Evolutionary conservation across 1,284 basidiomycete genomes (phyloP).

Genomic region (Ganoderma lingzhi): DNA sequence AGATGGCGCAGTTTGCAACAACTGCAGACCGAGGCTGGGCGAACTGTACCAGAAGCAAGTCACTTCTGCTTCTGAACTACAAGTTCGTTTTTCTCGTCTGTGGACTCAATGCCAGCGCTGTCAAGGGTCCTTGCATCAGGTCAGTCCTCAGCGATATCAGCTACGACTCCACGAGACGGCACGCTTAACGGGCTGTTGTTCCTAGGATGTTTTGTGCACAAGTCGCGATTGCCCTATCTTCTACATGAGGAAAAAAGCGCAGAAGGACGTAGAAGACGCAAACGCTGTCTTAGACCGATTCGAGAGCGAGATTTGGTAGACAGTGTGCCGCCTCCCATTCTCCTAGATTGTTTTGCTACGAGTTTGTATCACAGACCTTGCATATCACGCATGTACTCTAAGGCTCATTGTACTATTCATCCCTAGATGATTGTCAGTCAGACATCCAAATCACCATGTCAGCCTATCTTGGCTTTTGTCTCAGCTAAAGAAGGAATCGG

Average conservation of each 20-base stretch:
- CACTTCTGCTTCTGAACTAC: constrained; percentile 74
- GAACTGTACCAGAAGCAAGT: constrained; percentile 94
- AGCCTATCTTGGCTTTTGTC: no score
- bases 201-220: constrained; percentile 92
- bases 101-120: constrained; percentile 98
- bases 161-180: background rate
- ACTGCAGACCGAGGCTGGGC: constrained; percentile 84
- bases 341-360: background rate
- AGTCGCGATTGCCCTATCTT: constrained; percentile 99
- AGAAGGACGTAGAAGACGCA: constrained; percentile 93
- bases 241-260: constrained; percentile 96
- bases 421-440: background rate
- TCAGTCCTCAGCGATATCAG: constrained; percentile 42
- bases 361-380: constrained; percentile 4
- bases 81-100: constrained; percentile 90
- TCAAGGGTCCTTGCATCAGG: constrained; percentile 95
- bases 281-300: constrained; percentile 84
- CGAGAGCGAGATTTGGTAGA: constrained; percentile 67
- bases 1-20: constrained; percentile 94
- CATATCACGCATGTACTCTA: constrained; percentile 18
- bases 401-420: background rate
- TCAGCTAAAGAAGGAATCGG: no score
- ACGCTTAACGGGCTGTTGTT: background rate
- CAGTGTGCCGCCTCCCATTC: background rate
- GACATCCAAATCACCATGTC: background rate